Conservation (phyloP, 148 eudicot genomes). For the Silene latifolia region DNA sequence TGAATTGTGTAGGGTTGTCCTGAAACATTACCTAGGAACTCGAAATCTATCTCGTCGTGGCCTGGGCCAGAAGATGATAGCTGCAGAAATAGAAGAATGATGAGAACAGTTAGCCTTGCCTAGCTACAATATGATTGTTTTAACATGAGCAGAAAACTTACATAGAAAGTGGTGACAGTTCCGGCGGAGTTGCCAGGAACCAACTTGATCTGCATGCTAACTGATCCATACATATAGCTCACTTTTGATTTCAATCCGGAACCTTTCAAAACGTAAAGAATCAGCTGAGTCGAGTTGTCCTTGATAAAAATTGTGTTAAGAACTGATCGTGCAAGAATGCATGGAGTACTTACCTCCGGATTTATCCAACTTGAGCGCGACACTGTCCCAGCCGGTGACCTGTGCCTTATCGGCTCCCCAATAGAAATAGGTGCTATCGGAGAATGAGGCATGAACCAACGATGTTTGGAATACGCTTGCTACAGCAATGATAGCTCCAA, state of each 20-base stretch:
- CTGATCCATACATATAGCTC: conserved; percentile 15
- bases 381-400: conserved; percentile 31
- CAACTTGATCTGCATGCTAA: conserved; percentile 24
- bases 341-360: conserved; percentile 37
- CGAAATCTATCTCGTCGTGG: conserved; percentile 24
- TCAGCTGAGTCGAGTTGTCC: no score
- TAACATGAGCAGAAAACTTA: background rate
- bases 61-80: background rate
- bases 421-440: conserved; percentile 31
- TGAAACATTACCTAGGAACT: conserved; percentile 19
- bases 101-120: background rate
- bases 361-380: conserved; percentile 37
- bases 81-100: conserved; percentile 8
- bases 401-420: conserved; percentile 44
- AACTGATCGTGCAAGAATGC: background rate
- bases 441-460: conserved; percentile 35
- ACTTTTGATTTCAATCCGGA: conserved; percentile 16
- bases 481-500: conserved; percentile 27
- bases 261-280: no score
- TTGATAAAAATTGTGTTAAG: background rate
- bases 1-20: conserved; percentile 23
- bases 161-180: conserved; percentile 22
- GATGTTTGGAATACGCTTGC: conserved; percentile 26
- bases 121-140: no score
- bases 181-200: conserved; percentile 18